phyloP scores from a whole-genome alignment of 2,329 filamentous ascomycete genomes.

The Aspergillus sp. region DNA sequence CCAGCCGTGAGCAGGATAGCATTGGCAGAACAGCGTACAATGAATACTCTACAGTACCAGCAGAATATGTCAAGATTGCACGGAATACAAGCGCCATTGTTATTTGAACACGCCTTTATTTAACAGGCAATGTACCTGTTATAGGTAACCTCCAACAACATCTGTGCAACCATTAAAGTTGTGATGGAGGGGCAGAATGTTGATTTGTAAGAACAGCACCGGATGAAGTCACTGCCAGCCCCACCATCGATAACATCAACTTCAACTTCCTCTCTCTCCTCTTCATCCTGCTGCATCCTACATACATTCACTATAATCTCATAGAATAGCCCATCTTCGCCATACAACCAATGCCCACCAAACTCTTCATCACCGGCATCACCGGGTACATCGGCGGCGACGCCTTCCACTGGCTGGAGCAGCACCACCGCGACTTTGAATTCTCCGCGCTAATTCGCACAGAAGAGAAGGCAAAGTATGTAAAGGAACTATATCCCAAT shows the following conservation, averaged over 20 bases:
- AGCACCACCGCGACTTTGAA: slow-evolving; percentile 43
- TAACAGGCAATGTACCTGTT: too few species aligned
- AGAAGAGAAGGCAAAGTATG: slow-evolving; percentile 35
- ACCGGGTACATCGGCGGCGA: slow-evolving; percentile 53
- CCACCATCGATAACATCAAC: neutral
- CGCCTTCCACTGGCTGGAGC: slow-evolving; percentile 43
- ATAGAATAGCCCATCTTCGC: slow-evolving; percentile 36
- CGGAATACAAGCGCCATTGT: too few species aligned
- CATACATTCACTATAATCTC: too few species aligned
- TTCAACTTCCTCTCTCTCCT: neutral
- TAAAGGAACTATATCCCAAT: slow-evolving; percentile 44
- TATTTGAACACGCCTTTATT: too few species aligned
- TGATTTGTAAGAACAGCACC: neutral
- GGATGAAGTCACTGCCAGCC: neutral
- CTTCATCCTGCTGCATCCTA: too few species aligned
- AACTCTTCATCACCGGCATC: slow-evolving; percentile 51
- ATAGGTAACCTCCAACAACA: too few species aligned
- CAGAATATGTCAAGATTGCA: too few species aligned
- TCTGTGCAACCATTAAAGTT: too few species aligned
- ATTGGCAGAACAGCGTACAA: too few species aligned
- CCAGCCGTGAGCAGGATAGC: too few species aligned
- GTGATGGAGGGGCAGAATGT: neutral
- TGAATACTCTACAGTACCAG: too few species aligned
- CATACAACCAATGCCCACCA: slow-evolving; percentile 53
- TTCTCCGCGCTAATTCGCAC: slow-evolving; percentile 41